A percentile compares a stretch with the other conserved stretches of the same genome.
phyloP scores from a whole-genome alignment of 768 basidiomycete species.

The Porpolomopsis calyptriformis region DNA sequence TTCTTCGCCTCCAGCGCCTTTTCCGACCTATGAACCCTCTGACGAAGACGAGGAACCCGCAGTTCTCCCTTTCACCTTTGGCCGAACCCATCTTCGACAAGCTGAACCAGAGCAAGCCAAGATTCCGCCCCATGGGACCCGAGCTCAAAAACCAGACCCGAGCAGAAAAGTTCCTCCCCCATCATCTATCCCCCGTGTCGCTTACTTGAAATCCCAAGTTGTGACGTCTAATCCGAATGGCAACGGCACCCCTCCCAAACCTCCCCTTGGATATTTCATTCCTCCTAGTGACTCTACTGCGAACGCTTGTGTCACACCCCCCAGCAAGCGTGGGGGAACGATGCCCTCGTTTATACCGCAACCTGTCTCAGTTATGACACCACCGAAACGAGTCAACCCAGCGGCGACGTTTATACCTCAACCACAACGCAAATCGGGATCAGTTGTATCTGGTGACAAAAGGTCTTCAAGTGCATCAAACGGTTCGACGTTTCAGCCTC shows the following conservation, averaged over 20 bases:
- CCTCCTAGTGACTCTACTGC: conserved; percentile 19
- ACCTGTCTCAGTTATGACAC: conserved; percentile 25
- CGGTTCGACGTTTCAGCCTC: conserved; percentile 55
- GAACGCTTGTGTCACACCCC: conserved; percentile 37
- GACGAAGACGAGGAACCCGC: conserved; percentile 21
- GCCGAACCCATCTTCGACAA: conserved; percentile 15
- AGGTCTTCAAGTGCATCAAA: conserved; percentile 26
- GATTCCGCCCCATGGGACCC: conserved; percentile 6
- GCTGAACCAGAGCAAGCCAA: neutral
- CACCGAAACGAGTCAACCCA: conserved; percentile 20
- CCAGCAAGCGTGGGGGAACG: conserved; percentile 38
- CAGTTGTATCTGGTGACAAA: conserved; percentile 21
- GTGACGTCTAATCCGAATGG: conserved; percentile 20
- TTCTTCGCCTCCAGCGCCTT: conserved; percentile 14
- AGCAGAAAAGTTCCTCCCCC: conserved; percentile 22
- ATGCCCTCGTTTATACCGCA: conserved; percentile 56
- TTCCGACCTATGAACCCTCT: conserved; percentile 18
- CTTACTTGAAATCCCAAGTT: conserved; percentile 21
- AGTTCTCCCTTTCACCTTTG: conserved; percentile 27
- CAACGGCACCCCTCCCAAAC: conserved; percentile 27
- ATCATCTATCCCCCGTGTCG: conserved; percentile 42
- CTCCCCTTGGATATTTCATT: conserved; percentile 10
- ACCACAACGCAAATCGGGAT: conserved; percentile 31
- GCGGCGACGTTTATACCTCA: conserved; percentile 36
- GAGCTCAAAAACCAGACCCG: conserved; percentile 7